A percentile compares a stretch with the other conserved stretches of the same genome.
Conservation (phyloP, 768 basidiomycete genomes). For the Holtermanniella nyarrowii region DNA sequence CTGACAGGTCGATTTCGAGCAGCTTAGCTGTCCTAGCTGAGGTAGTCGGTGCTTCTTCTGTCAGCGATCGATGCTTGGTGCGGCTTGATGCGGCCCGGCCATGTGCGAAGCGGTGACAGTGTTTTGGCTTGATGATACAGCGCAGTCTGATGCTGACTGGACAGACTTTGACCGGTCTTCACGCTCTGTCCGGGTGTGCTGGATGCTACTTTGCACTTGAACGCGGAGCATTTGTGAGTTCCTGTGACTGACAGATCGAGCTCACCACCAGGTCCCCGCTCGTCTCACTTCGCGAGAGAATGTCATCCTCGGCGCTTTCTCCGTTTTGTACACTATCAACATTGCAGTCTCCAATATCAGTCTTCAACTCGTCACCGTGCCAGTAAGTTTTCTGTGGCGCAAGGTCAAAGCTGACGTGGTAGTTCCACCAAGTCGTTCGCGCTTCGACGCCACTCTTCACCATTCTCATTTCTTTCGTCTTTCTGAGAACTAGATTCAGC, state of each 20-base stretch:
- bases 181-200: conserved; percentile 72
- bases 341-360: conserved; percentile 91
- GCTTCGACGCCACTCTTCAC: conserved; percentile 89
- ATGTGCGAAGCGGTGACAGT: too few relatives aligned
- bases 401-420: not conserved
- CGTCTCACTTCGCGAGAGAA: conserved; percentile 49
- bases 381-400: conserved; percentile 48
- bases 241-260: not conserved
- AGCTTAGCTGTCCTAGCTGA: too few relatives aligned
- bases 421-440: conserved; percentile 97
- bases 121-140: too few relatives aligned
- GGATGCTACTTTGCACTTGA: conserved; percentile 64
- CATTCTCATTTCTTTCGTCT: conserved; percentile 59
- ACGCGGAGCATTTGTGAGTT: conserved; percentile 49
- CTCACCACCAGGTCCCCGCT: conserved; percentile 45
- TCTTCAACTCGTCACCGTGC: conserved; percentile 75
- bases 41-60: too few relatives aligned
- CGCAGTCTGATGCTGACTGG: not conserved
- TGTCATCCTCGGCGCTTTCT: conserved; percentile 65
- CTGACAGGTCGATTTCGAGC: too few relatives aligned
- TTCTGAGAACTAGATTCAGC: conserved; percentile 57
- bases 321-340: conserved; percentile 82
- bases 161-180: conserved; percentile 74
- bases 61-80: too few relatives aligned
- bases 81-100: too few relatives aligned